phyloP scores from a whole-genome alignment of 1,284 basidiomycete genomes.

The Heterobasidion parviporum region DNA sequence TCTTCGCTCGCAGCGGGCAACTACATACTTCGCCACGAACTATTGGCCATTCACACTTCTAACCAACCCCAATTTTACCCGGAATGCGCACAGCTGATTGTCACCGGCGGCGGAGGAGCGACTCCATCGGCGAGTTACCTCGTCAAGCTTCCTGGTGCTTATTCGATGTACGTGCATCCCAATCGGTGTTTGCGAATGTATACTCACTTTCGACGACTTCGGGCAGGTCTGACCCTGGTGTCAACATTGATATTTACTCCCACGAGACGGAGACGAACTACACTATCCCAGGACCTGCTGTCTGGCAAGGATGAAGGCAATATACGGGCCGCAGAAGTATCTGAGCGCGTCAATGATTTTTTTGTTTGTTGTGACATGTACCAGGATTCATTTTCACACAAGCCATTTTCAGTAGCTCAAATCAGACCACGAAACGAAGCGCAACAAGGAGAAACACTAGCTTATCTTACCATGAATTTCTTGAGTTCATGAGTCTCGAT shows the following conservation, averaged over 20 bases:
- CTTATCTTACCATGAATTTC: too few relatives aligned
- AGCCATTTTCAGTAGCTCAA: too few relatives aligned
- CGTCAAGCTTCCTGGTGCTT: slow-evolving; percentile 30
- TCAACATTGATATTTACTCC: slow-evolving; percentile 27
- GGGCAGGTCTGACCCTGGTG: slow-evolving; percentile 23
- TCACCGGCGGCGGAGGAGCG: slow-evolving; percentile 26
- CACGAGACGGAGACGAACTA: slow-evolving; percentile 23
- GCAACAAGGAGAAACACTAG: too few relatives aligned
- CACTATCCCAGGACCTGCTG: slow-evolving; percentile 26
- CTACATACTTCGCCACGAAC: slow-evolving; percentile 29
- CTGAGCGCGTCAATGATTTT: too few relatives aligned
- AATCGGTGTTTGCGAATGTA: background rate
- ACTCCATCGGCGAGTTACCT: slow-evolving; percentile 23
- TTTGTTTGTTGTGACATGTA: too few relatives aligned
- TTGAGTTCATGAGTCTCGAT: too few relatives aligned
- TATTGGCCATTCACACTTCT: slow-evolving; percentile 24
- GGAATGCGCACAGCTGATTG: slow-evolving; percentile 28
- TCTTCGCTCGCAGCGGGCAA: slow-evolving; percentile 24
- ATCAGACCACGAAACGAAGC: too few relatives aligned
- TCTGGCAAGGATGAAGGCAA: slow-evolving; percentile 16
- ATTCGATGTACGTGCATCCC: slow-evolving; percentile 13
- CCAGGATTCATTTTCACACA: too few relatives aligned
- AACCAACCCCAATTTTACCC: slow-evolving; percentile 30
- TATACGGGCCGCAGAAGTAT: too few relatives aligned
- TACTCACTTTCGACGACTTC: background rate